Base-by-base conservation (phyloP, 2,329 filamentous ascomycete species). In the Pseudocercospora fijiensis region DNA sequence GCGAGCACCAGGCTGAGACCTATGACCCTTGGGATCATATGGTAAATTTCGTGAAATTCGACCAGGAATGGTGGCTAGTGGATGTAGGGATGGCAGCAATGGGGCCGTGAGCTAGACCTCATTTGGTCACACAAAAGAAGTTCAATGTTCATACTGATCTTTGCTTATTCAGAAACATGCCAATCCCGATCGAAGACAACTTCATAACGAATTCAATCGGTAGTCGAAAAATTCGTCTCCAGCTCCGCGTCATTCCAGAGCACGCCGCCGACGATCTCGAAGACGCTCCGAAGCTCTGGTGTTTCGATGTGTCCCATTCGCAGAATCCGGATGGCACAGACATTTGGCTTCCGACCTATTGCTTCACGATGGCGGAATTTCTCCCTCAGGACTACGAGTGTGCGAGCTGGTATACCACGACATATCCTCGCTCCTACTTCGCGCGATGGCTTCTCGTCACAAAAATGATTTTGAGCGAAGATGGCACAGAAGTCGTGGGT, bases 311-410 rank as follows among this genome's bases (percentile, higher is more conserved):
- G 66, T 65, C 52, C 26, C 33, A 70, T 0, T 67, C 67, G 8
- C 65, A 71, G 74, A 62, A 71, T 71, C 66, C 73, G 18, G 70
- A 57, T 62, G 57, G 74, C 0, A 64, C 73, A 75, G 60, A 72
- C 72, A 65, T 73, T 11, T 92, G 88, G 85, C 78, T 82, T 24
- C 78, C 83, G 1, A 83, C 81, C 59, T 90, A 90, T 73, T 84
- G 82, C 64, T 92, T 91, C 73, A 82, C 83, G 1, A 85, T 89
- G 64, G 78, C 82, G n/a, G 87, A 90, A 74, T 90, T 88, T 73
- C 72, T 85, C 28, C 82, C 81, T 3, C 74, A 78, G 43, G 88
- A 90, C 74, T 90, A 86, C 70, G 81, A 80, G 26, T 77, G 87
- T 2, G 79, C 88, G 78, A 89, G 85, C 74, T 84, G 79, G 69